phyloP scores from a whole-genome alignment of 352 stramenopile species.

The Globisporangium abappressorium region DNA sequence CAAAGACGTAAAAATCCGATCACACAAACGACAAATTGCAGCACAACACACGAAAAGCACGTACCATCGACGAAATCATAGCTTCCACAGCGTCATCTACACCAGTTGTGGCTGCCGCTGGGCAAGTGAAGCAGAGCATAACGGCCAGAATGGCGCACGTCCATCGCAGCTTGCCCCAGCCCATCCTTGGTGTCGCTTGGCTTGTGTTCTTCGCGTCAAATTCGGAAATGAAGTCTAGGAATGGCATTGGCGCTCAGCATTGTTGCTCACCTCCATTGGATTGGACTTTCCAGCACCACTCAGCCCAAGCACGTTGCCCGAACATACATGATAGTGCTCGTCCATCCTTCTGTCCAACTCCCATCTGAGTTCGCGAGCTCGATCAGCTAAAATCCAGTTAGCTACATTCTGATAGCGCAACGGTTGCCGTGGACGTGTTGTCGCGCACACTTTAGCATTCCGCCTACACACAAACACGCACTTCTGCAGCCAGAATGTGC shows the following conservation, averaged over 20 bases:
- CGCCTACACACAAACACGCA: not conserved
- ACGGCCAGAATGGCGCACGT: not conserved
- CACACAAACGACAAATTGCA: not conserved
- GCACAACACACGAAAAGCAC: not conserved
- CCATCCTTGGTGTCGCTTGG: slow-evolving; percentile 4
- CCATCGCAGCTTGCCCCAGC: slow-evolving; percentile 2
- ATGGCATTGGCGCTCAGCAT: not conserved
- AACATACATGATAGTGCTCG: not conserved
- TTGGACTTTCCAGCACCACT: not conserved
- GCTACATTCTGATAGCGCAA: not conserved
- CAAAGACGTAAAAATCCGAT: not conserved
- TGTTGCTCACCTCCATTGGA: not conserved
- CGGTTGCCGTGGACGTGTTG: not conserved
- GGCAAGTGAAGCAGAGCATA: not conserved
- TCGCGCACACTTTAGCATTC: not conserved
- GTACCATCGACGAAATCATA: slow-evolving; percentile 16
- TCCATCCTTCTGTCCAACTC: slow-evolving; percentile 7
- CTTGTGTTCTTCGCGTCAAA: not conserved
- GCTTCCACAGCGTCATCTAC: slow-evolving; percentile 4
- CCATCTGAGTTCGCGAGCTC: not conserved
- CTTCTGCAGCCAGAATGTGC: not conserved
- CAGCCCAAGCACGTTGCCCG: not conserved
- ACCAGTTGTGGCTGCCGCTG: not conserved
- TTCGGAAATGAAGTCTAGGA: slow-evolving; percentile 3
- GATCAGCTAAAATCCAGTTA: too few relatives aligned